A percentile compares a stretch with the other conserved stretches of the same genome.
Conservation (phyloP, 2,329 filamentous ascomycete species). For the Colletotrichum simmondsii region DNA sequence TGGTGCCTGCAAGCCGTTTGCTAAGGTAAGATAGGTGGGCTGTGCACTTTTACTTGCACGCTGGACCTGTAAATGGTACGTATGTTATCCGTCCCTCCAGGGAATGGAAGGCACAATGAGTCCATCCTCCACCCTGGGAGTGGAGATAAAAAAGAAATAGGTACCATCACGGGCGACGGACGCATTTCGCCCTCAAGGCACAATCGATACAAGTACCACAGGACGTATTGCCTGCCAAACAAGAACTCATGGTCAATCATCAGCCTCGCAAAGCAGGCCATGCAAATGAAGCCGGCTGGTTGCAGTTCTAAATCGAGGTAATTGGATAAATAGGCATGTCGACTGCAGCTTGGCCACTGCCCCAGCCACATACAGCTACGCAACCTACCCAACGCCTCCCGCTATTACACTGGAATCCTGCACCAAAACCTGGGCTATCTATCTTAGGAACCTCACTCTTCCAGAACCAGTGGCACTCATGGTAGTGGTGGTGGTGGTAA, state of each 20-base stretch:
- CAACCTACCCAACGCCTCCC: conserved; percentile 5
- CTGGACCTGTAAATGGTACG: background rate
- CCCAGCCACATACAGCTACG: conserved; percentile 22
- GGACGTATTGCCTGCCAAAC: background rate
- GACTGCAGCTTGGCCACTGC: background rate
- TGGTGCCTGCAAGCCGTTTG: background rate
- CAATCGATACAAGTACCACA: background rate
- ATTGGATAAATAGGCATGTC: background rate
- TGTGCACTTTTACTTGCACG: conserved; percentile 4
- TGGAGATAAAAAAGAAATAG: background rate
- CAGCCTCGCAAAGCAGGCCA: background rate
- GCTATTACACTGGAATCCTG: background rate
- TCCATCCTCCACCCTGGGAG: background rate
- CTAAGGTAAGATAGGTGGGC: background rate
- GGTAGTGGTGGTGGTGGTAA: background rate
- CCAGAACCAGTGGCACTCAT: background rate
- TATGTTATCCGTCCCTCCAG: background rate
- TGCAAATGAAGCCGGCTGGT: background rate
- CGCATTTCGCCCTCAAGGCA: background rate
- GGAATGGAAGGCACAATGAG: too few relatives aligned
- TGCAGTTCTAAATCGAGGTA: background rate
- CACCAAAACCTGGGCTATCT: background rate
- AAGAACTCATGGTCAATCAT: background rate
- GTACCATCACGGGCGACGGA: background rate
- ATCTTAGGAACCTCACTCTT: background rate